Evolutionary conservation across 2,329 filamentous ascomycete genomes (phyloP), one percentile per base, ranked within the genome.

Genomic region (Rhytidhysteron rufulum): DNA sequence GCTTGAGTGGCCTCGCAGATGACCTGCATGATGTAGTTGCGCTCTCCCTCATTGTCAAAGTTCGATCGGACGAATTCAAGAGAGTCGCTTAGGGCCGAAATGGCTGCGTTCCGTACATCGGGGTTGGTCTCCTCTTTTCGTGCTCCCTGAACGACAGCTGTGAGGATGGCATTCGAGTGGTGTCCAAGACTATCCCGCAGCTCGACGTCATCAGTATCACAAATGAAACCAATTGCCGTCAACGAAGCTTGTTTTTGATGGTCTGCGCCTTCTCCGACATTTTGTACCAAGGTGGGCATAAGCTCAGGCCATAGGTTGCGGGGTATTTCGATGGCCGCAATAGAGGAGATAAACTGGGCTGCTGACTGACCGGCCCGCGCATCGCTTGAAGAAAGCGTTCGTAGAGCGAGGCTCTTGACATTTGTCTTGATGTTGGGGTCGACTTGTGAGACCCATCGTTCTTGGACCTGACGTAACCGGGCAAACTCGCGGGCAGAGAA

Each of bases 21-120:
- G 51, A 98, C 93, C 74, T 98, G 93, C 93, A 98, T 98, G 63
- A 98, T 98, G 75, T 97, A 98, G 74, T 98, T 98, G 54, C 93
- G 85, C 77, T 98, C 93, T 58, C 91, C 93, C 70, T 98, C 93
- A 60, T 97, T 93, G 71, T 96, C 94, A 70, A 98, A 98, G 74
- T 98, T 98, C 71, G 88, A 94, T 51, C 89, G 82, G 43, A 98
- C 91, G 61, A 98, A 98, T 69, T 98, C 93, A 44, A 97, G 83
- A 29, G 91, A 96, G 69, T 98, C 93, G 57, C 90, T 88, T 32
- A 98, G 83, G 33, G 93, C 93, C 36, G 87, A 87, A 63, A 98
- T 93, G 61, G 93, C 93, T 38, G 93, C 88, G 54, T 89, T 79
- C 51, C 93, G 88, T 45, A 98, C 90, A 62, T 98, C 91, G 53